Evolutionary conservation across 352 stramenopile genomes (phyloP).

Genomic region (Globisporangium cederbergense): DNA sequence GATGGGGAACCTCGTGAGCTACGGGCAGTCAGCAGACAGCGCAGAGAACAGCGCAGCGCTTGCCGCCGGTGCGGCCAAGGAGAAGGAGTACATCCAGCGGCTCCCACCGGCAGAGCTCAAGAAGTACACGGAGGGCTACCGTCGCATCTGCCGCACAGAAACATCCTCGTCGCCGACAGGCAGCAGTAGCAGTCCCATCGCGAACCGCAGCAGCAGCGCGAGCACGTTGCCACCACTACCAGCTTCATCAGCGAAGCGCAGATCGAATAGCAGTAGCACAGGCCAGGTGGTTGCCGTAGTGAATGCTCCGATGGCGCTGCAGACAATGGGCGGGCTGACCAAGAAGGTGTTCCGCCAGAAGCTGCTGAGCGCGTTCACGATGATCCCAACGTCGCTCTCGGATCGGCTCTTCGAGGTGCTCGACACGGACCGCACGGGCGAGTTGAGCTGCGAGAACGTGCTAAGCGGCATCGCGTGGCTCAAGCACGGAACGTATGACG

Average conservation of each 20-base stretch:
- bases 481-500: conserved; percentile 69
- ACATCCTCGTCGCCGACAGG: conserved; percentile 9
- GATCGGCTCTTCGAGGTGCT: conserved; percentile 85
- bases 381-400: conserved; percentile 79
- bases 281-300: conserved; percentile 5
- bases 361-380: conserved; percentile 67
- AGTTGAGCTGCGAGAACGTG: conserved; percentile 61
- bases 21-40: conserved; percentile 14
- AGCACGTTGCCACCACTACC: neutral
- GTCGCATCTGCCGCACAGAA: conserved; percentile 64
- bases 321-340: conserved; percentile 20
- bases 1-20: conserved; percentile 77
- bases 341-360: conserved; percentile 85
- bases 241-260: conserved; percentile 5
- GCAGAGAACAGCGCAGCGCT: conserved; percentile 16
- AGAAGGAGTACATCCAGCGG: conserved; percentile 51
- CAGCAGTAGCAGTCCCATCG: conserved; percentile 4
- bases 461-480: conserved; percentile 69
- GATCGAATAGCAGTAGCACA: neutral
- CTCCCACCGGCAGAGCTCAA: conserved; percentile 58
- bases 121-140: conserved; percentile 69
- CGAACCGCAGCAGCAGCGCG: conserved; percentile 20
- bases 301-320: neutral
- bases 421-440: conserved; percentile 59
- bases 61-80: conserved; percentile 1